Percentiles rank a stretch among this genome's conserved stretches.
Evolutionary conservation across 805 yeast genomes (phyloP).

Genomic region (Metschnikowia hibisci): DNA sequence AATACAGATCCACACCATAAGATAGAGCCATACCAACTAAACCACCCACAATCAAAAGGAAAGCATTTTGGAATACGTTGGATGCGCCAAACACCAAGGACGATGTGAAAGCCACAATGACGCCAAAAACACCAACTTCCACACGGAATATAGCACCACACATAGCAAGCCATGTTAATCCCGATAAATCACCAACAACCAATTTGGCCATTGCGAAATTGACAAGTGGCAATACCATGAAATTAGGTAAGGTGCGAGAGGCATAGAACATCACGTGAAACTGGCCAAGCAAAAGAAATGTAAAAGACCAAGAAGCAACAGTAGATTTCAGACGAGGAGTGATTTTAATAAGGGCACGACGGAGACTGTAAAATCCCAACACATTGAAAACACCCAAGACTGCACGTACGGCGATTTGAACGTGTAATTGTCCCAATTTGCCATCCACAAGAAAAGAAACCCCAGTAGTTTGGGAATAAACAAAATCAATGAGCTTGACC

Average conservation of each 20-base stretch:
- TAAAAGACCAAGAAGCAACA: slow-evolving; percentile 45
- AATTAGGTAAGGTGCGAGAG: slow-evolving; percentile 87
- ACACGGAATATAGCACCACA: slow-evolving; percentile 66
- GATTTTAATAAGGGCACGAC: slow-evolving; percentile 31
- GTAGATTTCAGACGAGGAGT: slow-evolving; percentile 18
- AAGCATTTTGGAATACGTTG: slow-evolving; percentile 31
- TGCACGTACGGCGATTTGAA: slow-evolving; percentile 55
- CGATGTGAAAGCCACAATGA: slow-evolving; percentile 45
- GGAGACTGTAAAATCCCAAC: slow-evolving; percentile 46
- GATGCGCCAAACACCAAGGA: slow-evolving; percentile 46
- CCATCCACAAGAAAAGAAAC: slow-evolving; percentile 11
- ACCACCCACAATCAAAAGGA: slow-evolving; percentile 48
- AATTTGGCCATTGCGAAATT: slow-evolving; percentile 50
- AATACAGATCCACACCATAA: slow-evolving; percentile 60
- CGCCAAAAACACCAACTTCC: slow-evolving; percentile 59
- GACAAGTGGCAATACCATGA: slow-evolving; percentile 72
- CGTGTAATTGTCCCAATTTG: slow-evolving; percentile 37
- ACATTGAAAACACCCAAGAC: slow-evolving; percentile 63
- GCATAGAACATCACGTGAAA: slow-evolving; percentile 79
- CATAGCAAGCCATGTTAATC: slow-evolving; percentile 54
- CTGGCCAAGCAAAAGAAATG: slow-evolving; percentile 57
- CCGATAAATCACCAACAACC: slow-evolving; percentile 45
- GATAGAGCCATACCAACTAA: slow-evolving; percentile 48
- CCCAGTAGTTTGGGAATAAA: slow-evolving; percentile 13
- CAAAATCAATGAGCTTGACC: slow-evolving; percentile 33